Evolutionary conservation across 352 stramenopile genomes (phyloP).

Genomic region (Globisporangium iwayamae): DNA sequence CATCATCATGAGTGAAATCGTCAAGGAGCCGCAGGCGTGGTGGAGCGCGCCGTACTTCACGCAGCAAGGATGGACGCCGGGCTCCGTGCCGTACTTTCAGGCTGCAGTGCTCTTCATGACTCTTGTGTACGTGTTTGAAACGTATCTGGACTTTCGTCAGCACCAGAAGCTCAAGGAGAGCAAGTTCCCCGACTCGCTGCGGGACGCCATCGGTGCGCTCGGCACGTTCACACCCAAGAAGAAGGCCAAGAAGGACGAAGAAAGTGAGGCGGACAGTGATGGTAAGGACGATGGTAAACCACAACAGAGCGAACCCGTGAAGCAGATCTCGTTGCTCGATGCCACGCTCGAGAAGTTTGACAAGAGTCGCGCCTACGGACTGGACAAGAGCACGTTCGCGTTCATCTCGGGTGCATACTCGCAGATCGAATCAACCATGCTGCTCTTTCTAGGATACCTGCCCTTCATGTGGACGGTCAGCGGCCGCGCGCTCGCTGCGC

Average conservation of each 20-base stretch:
- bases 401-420: slow-evolving; percentile 89
- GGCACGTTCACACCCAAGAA: slow-evolving; percentile 28
- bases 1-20: background rate
- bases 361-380: slow-evolving; percentile 91
- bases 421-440: slow-evolving; percentile 75
- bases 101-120: slow-evolving; percentile 84
- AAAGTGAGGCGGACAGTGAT: slow-evolving; percentile 23
- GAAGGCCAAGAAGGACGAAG: slow-evolving; percentile 36
- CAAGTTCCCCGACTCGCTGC: slow-evolving; percentile 49
- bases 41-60: slow-evolving; percentile 51
- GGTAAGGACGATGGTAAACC: background rate
- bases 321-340: slow-evolving; percentile 60
- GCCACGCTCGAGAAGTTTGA: slow-evolving; percentile 91
- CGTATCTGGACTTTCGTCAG: slow-evolving; percentile 91
- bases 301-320: background rate
- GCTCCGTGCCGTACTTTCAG: slow-evolving; percentile 66
- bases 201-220: slow-evolving; percentile 46
- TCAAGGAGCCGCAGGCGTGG: slow-evolving; percentile 22
- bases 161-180: slow-evolving; percentile 87
- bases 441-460: slow-evolving; percentile 91
- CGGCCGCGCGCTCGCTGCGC: slow-evolving; percentile 42
- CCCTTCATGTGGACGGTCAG: slow-evolving; percentile 93
- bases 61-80: slow-evolving; percentile 49
- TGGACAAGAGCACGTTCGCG: slow-evolving; percentile 95
- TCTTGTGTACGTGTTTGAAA: slow-evolving; percentile 91